A percentile compares a stretch with the other conserved stretches of the same genome.
Conservation (phyloP, 1,284 basidiomycete species). For the Rhodotorula glutinis region DNA sequence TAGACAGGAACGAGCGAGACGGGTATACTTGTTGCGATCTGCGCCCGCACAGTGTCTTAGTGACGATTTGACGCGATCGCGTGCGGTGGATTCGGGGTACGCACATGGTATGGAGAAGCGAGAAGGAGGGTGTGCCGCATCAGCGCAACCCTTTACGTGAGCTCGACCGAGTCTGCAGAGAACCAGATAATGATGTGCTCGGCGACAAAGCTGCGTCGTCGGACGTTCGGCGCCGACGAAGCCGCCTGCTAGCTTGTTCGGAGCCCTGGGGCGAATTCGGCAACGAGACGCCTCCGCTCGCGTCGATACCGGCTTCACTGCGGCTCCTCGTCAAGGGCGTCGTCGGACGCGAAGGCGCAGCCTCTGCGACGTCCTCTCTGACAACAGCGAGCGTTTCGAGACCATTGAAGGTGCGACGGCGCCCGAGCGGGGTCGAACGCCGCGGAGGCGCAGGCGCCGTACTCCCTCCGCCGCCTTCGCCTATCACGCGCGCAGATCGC, state of each 20-base stretch:
- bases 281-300: not conserved
- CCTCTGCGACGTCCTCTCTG: not conserved
- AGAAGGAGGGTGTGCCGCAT: not conserved
- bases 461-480: not conserved
- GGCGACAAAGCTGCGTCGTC: not conserved
- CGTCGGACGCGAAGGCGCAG: not conserved
- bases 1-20: too few relatives aligned
- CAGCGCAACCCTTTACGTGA: not conserved
- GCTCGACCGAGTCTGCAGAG: not conserved
- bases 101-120: not conserved
- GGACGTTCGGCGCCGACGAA: not conserved
- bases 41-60: too few relatives aligned
- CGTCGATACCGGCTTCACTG: not conserved
- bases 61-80: not conserved
- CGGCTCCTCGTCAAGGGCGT: slow-evolving; percentile 1
- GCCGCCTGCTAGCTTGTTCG: not conserved
- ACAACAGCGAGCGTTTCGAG: not conserved
- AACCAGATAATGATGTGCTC: not conserved
- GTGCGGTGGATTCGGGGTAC: too few relatives aligned
- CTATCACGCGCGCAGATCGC: not conserved
- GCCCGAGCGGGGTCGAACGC: not conserved
- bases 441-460: not conserved
- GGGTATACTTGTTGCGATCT: too few relatives aligned
- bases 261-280: not conserved
- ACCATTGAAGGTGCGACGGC: slow-evolving; percentile 5